phyloP scores from a whole-genome alignment of 306 rosid genomes.

The Castanea mollissima region DNA sequence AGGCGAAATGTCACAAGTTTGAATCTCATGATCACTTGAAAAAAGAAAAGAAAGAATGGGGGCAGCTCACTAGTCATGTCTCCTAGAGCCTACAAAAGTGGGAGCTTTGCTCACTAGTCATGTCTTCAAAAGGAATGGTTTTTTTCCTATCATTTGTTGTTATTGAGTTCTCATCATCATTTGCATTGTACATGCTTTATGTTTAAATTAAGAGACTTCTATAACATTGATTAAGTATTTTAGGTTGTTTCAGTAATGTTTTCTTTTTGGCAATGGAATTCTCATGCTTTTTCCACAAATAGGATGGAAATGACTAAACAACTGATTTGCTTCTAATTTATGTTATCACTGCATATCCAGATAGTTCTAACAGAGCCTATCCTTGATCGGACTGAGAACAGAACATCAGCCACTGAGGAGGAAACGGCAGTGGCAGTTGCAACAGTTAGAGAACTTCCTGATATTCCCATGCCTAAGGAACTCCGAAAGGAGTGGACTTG shows the following conservation, averaged over 20 bases:
- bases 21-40: too few relatives aligned
- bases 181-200: background rate
- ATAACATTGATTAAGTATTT: background rate
- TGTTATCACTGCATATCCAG: conserved; percentile 25
- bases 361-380: background rate
- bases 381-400: conserved; percentile 11
- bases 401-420: conserved; percentile 1
- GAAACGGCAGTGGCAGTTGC: background rate
- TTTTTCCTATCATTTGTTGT: too few relatives aligned
- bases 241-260: background rate
- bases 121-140: background rate
- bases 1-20: too few relatives aligned
- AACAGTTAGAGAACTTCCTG: conserved; percentile 20
- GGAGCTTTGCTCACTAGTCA: too few relatives aligned
- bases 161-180: background rate
- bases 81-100: too few relatives aligned
- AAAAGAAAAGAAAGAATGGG: too few relatives aligned
- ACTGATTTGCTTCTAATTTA: background rate
- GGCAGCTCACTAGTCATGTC: too few relatives aligned
- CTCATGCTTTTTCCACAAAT: background rate
- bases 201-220: background rate
- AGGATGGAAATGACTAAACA: background rate
- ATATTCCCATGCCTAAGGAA: conserved; percentile 10
- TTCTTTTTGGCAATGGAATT: background rate
- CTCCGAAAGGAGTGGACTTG: conserved; percentile 52